A percentile compares a stretch with the other conserved stretches of the same genome.
phyloP scores from a whole-genome alignment of 176 grass and related monocot genomes.

The Dendrocalamus sinicus region DNA sequence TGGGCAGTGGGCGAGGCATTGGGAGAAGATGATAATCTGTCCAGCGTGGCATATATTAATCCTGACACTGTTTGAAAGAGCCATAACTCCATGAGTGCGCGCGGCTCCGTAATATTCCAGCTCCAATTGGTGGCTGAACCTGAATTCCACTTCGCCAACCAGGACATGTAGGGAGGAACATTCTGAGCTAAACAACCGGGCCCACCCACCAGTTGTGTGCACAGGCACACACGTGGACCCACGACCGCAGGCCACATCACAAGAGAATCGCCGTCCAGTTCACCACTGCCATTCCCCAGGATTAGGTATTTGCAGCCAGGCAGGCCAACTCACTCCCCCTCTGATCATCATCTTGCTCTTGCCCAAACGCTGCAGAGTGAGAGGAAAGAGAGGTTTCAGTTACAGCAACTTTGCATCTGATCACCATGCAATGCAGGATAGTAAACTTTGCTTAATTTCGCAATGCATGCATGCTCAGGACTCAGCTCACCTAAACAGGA shows the following conservation, averaged over 20 bases:
- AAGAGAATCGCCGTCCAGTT: neutral
- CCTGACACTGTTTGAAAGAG: neutral
- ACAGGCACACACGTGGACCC: neutral
- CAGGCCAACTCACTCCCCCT: neutral
- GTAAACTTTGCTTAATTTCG: neutral
- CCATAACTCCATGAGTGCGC: neutral
- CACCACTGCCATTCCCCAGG: neutral
- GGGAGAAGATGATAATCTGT: neutral
- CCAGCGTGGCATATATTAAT: neutral
- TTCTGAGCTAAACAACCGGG: neutral
- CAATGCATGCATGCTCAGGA: neutral
- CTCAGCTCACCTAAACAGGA: constrained; percentile 23
- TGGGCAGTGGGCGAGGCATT: neutral
- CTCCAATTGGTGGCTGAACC: neutral
- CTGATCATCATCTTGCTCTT: neutral
- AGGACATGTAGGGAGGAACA: neutral
- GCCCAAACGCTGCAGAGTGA: neutral
- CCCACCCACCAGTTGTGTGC: neutral
- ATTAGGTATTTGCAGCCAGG: neutral
- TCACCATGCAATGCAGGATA: neutral
- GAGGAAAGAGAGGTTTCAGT: neutral
- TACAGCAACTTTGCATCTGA: neutral
- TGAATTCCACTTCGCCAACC: neutral
- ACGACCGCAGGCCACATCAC: neutral
- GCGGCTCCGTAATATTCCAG: neutral